Base-by-base conservation (phyloP, 345 rosid genomes). In the Linum lewisii region DNA sequence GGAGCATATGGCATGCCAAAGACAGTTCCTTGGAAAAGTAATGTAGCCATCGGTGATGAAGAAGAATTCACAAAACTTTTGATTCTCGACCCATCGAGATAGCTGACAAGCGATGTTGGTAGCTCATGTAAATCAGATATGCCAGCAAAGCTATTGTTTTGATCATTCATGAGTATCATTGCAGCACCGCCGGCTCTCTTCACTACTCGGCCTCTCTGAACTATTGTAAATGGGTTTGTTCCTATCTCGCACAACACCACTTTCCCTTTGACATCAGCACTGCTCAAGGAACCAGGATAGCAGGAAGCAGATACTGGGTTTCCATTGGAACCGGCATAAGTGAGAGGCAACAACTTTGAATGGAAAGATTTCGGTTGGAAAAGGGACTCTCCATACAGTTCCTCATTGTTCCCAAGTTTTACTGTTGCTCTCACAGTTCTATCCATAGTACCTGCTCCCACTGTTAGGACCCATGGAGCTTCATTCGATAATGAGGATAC, bases 121-220 rank as follows among this genome's bases (percentile, higher is more conserved):
- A 52, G 56, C 14, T 6, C 56, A 52, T 52, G 56, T 11, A 21
- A 9, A 19, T 52, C 56, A 1, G 56, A 9, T 8, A 8, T 52
- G 0, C 24, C 21, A 3, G 11, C 15, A 21, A 52, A 52, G 6
- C 24, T 24, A 21, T 20, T 15, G 20, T 19, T 11, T 21, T 9
- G 24, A n/a, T 21, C 56, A 52, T 52, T 52, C 25, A 24, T 21
- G 56, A 52, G 56, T n/a, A 52, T 52, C 56, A 52, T 52, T 19
- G 56, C 56, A n/a, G 56, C 56, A n/a, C 56, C 56, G 15, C 56
- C 56, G 0, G 56, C 56, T 10, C 15, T 11, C 2, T 52, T 52
- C 24, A 52, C 56, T 52, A 20, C 56, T 24, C 5, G 5, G 14
- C 56, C 56, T 24, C 21, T 52, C 53, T 50, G 34, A 4, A 29